Evolutionary conservation across 768 basidiomycete species (phyloP).

Genomic region (Mrakia frigida): DNA sequence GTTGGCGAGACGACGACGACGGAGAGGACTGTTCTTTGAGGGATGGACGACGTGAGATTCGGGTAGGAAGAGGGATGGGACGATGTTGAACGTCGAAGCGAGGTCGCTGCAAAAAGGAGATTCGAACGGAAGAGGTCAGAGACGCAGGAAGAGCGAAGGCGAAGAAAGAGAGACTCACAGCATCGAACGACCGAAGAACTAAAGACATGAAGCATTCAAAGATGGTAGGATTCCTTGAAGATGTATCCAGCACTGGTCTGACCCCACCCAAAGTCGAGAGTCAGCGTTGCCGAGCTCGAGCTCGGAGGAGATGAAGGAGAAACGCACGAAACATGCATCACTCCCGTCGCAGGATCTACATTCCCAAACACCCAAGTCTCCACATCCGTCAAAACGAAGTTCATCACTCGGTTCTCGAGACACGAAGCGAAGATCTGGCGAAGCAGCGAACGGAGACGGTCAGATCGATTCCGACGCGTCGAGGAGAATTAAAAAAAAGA

Average conservation of each 20-base stretch:
- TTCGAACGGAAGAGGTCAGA: neutral
- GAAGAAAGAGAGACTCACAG: neutral
- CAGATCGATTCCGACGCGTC: neutral
- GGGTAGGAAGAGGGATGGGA: neutral
- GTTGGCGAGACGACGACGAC: neutral
- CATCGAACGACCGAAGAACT: neutral
- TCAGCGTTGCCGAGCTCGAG: neutral
- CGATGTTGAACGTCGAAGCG: neutral
- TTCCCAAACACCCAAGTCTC: conserved; percentile 15
- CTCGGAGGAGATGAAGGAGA: neutral
- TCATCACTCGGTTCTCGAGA: neutral
- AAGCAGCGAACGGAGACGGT: neutral
- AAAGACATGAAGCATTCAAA: neutral
- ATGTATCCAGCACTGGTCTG: neutral
- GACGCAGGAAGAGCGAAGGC: neutral
- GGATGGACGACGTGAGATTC: neutral
- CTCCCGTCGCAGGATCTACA: neutral
- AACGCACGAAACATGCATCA: conserved; percentile 1
- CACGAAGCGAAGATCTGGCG: conserved; percentile 13
- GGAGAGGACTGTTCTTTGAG: neutral
- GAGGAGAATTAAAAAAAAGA: neutral
- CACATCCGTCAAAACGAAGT: conserved; percentile 19
- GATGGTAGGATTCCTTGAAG: neutral
- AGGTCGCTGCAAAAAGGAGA: neutral
- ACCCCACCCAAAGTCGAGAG: too few species aligned